phyloP scores from a whole-genome alignment of 169 alveolate genomes.

The Plasmodium gonderi region DNA sequence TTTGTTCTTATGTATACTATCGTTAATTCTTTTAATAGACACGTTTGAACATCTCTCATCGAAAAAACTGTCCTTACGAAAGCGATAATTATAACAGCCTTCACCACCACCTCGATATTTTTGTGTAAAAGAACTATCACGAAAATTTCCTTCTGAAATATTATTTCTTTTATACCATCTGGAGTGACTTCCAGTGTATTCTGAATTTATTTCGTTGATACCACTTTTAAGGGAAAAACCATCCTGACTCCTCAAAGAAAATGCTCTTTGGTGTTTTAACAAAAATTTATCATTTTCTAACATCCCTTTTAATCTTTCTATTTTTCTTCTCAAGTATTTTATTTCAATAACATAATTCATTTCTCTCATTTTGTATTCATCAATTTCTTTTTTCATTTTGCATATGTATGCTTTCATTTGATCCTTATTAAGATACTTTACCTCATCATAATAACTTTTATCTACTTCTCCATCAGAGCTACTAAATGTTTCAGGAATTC shows the following conservation, averaged over 20 bases:
- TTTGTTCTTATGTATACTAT: slow-evolving; percentile 26
- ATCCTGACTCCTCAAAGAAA: background rate
- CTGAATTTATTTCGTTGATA: background rate
- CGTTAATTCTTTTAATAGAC: slow-evolving; percentile 67
- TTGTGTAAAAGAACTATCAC: background rate
- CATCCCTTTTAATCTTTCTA: slow-evolving; percentile 29
- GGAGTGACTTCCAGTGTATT: background rate
- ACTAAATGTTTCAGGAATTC: background rate
- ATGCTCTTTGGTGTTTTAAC: background rate
- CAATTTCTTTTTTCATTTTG: slow-evolving; percentile 55
- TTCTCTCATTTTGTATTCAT: slow-evolving; percentile 47
- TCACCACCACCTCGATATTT: background rate
- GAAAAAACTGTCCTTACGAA: background rate
- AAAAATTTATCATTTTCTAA: slow-evolving; percentile 57
- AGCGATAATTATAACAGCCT: background rate
- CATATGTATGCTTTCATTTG: slow-evolving; percentile 66
- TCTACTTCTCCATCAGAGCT: slow-evolving; percentile 10
- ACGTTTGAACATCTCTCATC: background rate
- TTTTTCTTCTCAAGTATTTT: slow-evolving; percentile 62
- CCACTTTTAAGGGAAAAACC: background rate
- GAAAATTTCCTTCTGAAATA: background rate
- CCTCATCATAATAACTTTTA: slow-evolving; percentile 30
- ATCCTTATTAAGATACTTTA: slow-evolving; percentile 46
- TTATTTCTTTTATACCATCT: background rate
- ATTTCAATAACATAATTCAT: slow-evolving; percentile 26